A percentile compares a stretch with the other conserved stretches of the same genome.
phyloP scores from a whole-genome alignment of 306 rosid species.

The Casuarina cunninghamiana region DNA sequence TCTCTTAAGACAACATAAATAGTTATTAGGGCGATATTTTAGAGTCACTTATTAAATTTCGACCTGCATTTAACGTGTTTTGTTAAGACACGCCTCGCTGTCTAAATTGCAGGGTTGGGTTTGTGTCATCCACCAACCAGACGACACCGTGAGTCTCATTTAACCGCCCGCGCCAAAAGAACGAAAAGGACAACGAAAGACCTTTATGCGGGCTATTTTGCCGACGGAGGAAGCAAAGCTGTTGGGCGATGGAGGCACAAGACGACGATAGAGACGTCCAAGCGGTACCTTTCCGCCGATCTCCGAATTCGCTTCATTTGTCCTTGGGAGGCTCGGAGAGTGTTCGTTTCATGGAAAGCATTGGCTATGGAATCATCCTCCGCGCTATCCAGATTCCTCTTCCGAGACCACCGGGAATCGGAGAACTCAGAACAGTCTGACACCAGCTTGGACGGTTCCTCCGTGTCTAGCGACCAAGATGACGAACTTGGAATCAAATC shows the following conservation, averaged over 20 bases:
- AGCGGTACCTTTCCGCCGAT: background rate
- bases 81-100: too few species aligned
- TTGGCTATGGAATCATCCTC: conserved; percentile 57
- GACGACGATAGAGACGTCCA: conserved; percentile 28
- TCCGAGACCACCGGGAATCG: conserved; percentile 62
- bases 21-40: too few species aligned
- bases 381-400: conserved; percentile 46
- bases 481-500: conserved; percentile 56
- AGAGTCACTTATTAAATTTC: too few species aligned
- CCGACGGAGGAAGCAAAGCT: conserved; percentile 48
- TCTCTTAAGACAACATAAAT: too few species aligned
- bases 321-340: background rate
- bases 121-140: background rate
- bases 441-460: conserved; percentile 45
- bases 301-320: conserved; percentile 5
- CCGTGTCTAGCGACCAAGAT: conserved; percentile 36
- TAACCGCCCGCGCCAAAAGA: conserved; percentile 6
- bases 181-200: background rate
- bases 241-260: conserved; percentile 19
- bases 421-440: conserved; percentile 40
- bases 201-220: background rate
- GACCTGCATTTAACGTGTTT: too few species aligned
- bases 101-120: too few species aligned
- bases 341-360: conserved; percentile 10
- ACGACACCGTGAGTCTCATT: background rate